Conservation (phyloP, 768 basidiomycete species). For the Cubamyces lactineus region DNA sequence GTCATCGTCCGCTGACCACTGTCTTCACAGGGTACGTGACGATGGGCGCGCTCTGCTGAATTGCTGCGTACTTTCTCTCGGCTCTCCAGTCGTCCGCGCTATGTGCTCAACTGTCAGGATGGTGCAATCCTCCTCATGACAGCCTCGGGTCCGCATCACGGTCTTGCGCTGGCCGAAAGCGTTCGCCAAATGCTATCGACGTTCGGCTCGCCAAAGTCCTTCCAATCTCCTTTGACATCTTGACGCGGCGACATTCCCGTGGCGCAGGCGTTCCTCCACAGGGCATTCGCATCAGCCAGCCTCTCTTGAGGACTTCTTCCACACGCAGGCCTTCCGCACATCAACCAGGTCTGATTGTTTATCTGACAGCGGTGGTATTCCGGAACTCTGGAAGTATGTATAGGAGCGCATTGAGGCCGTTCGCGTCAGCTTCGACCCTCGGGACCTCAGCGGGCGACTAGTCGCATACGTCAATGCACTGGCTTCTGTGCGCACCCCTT, state of each 20-base stretch:
- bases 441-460: background rate
- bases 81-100: no score
- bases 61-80: no score
- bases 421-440: background rate
- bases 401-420: constrained; percentile 6
- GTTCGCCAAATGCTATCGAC: no score
- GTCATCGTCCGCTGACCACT: background rate
- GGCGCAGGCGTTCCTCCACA: background rate
- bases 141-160: no score
- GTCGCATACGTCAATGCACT: background rate
- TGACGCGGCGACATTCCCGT: background rate
- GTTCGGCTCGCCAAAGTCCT: background rate
- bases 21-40: no score
- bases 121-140: no score
- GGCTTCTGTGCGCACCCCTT: background rate
- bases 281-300: background rate
- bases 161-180: no score
- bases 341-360: background rate
- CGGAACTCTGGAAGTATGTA: background rate
- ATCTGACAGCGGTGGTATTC: constrained; percentile 8
- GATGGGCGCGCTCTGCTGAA: no score
- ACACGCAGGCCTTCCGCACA: background rate
- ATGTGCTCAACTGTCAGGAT: no score
- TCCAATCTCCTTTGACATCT: background rate
- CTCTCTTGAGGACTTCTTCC: background rate